Percentiles rank a stretch among this genome's conserved stretches.
phyloP scores from a whole-genome alignment of 2,329 filamentous ascomycete genomes.

The Macrophomina tecta region DNA sequence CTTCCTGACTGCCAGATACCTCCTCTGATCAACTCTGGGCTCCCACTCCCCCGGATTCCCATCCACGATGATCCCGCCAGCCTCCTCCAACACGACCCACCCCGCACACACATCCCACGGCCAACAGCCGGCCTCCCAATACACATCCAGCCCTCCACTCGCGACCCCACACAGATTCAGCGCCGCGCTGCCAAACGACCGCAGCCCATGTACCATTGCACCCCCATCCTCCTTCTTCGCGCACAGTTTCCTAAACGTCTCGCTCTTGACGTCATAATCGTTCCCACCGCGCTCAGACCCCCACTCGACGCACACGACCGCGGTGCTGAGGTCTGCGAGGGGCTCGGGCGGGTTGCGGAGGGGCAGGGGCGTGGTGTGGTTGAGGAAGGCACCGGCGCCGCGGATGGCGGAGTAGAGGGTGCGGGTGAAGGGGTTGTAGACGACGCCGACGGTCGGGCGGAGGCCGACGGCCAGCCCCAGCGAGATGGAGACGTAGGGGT shows the following conservation, averaged over 20 bases:
- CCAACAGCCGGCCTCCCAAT: conserved; percentile 86
- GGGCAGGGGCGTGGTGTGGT: conserved; percentile 50
- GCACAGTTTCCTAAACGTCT: conserved; percentile 65
- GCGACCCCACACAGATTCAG: conserved; percentile 77
- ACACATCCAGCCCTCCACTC: conserved; percentile 72
- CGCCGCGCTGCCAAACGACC: conserved; percentile 75
- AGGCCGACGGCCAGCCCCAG: conserved; percentile 70
- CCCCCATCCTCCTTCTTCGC: conserved; percentile 66
- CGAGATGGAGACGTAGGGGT: conserved; percentile 77
- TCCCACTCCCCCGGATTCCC: conserved; percentile 77
- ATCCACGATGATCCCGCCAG: conserved; percentile 73
- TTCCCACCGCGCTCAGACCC: conserved; percentile 70
- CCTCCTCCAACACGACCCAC: conserved; percentile 77
- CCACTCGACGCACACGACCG: conserved; percentile 76
- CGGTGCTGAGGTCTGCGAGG: conserved; percentile 64
- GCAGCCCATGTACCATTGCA: conserved; percentile 76
- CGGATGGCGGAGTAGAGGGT: conserved; percentile 72
- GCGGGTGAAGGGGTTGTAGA: conserved; percentile 80
- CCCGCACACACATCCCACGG: conserved; percentile 86
- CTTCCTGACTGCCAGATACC: conserved; percentile 58
- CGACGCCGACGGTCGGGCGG: conserved; percentile 70
- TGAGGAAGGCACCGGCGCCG: conserved; percentile 67
- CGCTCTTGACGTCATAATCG: conserved; percentile 73
- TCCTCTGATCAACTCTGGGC: conserved; percentile 61
- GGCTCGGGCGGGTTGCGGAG: conserved; percentile 58